Base-by-base conservation (phyloP, 768 basidiomycete genomes). In the Paxillus rubicundulus region DNA sequence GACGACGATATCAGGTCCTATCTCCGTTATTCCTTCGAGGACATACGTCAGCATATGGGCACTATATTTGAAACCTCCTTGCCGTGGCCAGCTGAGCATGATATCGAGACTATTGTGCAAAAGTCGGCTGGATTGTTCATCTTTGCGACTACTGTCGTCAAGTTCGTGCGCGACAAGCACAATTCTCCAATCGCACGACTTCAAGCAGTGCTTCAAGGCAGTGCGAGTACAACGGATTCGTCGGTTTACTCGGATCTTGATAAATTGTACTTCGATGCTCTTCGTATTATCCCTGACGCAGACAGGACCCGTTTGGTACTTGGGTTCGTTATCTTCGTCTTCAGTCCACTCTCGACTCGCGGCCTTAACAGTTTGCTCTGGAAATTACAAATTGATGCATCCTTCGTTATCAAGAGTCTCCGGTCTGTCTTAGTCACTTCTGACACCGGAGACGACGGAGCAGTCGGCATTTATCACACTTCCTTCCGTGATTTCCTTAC, bases 91-190 rank as follows among this genome's bases (percentile, higher is more conserved):
- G 49, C 62, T 8, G 57, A 56, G 2, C 53, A 59, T 12, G 66
- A 60, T 14, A 40, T 67, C 20, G 57, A 60, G n/a, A 34, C 16
- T 27, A 46, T 57, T 3, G 58, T 67, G 9, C 36, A 56, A 16
- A 58, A 56, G 14, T 52, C 66, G 3, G 56, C 58, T 7, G 61
- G 67, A 2, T 57, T 68, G 28, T 70, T 70, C 27, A 63, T 67
- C 13, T 66, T 64, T 45, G 55, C 67, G 21, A 57, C 62, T 9
- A 67, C 67, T 2, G 60, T 69, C 30, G 50, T 69, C 39, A 63
- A 61, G 38, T 66, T 62, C 36, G 52, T 67, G 9, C 50, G 53
- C 17, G 45, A 47, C 39, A 45, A 40, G 9, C 51, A 60, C 17
- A 39, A 47, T 24, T 57, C 48, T 9, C 60, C 61, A 9, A 41